Evolutionary conservation across 768 basidiomycete genomes (phyloP).

Genomic region (Suillus discolor): DNA sequence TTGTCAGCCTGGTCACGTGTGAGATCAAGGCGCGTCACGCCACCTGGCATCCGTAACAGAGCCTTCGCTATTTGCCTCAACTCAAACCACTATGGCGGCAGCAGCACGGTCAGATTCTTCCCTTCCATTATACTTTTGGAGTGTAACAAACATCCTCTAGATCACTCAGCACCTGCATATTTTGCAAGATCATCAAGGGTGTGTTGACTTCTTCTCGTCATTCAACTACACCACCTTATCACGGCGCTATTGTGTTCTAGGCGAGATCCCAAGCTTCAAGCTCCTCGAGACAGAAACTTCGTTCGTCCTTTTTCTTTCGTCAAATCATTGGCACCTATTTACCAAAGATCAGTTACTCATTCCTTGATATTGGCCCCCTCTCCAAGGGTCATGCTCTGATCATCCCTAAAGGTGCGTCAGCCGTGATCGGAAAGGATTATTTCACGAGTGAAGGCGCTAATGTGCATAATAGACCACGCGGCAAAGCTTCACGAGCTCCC

Average conservation of each 20-base stretch:
- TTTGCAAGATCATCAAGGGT: slow-evolving; percentile 97
- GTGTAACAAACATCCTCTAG: slow-evolving; percentile 32
- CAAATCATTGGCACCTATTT: neutral
- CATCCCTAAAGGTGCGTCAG: slow-evolving; percentile 82
- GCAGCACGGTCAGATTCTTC: neutral
- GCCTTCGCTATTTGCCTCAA: too few species aligned
- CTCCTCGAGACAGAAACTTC: slow-evolving; percentile 74
- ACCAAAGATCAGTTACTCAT: slow-evolving; percentile 60
- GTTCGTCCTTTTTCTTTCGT: slow-evolving; percentile 41
- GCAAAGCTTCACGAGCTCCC: slow-evolving; percentile 87
- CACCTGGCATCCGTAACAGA: too few species aligned
- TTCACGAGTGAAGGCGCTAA: neutral
- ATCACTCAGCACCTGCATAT: slow-evolving; percentile 70
- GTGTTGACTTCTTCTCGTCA: slow-evolving; percentile 10
- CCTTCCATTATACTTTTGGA: neutral
- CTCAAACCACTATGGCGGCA: neutral
- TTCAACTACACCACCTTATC: neutral
- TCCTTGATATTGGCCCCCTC: slow-evolving; percentile 91
- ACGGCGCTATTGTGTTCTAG: slow-evolving; percentile 38
- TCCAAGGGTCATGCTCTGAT: slow-evolving; percentile 90
- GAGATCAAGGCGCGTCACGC: neutral
- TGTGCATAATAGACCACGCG: slow-evolving; percentile 65
- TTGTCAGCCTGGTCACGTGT: neutral
- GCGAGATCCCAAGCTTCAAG: slow-evolving; percentile 89
- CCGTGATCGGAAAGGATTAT: neutral